Evolutionary conservation across 768 basidiomycete genomes (phyloP).

Genomic region (Lyophyllum decastes): DNA sequence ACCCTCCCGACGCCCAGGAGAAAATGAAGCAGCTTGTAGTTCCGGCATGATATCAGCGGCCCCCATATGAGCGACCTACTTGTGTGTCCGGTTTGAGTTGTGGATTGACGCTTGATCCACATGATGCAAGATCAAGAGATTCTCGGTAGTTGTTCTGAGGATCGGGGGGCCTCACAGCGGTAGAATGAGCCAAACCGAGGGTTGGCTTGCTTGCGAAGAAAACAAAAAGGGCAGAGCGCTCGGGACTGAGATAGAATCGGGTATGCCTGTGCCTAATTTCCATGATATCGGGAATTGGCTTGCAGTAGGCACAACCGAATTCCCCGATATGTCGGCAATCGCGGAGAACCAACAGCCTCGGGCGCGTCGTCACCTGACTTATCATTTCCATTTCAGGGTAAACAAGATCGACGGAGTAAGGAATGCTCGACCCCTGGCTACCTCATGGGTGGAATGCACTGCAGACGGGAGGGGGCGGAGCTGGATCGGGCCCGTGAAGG

Average conservation of each 20-base stretch:
- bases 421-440: background rate
- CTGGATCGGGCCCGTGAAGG: too few relatives aligned
- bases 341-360: background rate
- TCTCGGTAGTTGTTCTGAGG: background rate
- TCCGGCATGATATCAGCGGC: background rate
- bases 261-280: background rate
- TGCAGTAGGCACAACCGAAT: background rate
- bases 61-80: background rate
- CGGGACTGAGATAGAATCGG: background rate
- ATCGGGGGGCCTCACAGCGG: background rate
- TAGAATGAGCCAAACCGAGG: conserved; percentile 5
- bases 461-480: too few relatives aligned
- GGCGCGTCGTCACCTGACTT: background rate
- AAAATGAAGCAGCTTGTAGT: background rate
- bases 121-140: background rate
- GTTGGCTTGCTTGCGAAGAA: background rate
- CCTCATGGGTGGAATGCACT: background rate
- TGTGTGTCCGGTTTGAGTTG: background rate
- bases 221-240: background rate
- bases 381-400: background rate
- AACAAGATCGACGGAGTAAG: background rate
- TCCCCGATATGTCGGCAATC: conserved; percentile 7
- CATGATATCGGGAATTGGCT: conserved; percentile 12
- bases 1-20: background rate
- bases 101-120: background rate